phyloP scores from a whole-genome alignment of 169 alveolate genomes.

The Condylostoma magnum region DNA sequence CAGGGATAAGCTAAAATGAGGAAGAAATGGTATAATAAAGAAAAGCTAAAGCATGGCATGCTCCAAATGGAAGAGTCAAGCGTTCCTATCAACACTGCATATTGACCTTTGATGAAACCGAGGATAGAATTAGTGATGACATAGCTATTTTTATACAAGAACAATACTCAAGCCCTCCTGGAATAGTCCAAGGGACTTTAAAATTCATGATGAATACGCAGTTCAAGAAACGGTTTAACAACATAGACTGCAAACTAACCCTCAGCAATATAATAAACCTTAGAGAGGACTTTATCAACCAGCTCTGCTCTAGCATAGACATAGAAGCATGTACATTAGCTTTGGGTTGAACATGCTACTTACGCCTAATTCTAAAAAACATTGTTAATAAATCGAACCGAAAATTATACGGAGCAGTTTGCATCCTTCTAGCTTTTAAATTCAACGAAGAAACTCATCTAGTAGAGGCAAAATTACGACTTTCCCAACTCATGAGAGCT shows the following conservation, averaged over 20 bases:
- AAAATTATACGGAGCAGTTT: slow-evolving; percentile 18
- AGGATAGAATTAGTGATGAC: too few relatives aligned
- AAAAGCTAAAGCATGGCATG: too few relatives aligned
- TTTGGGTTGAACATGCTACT: slow-evolving; percentile 2
- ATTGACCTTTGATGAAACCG: too few relatives aligned
- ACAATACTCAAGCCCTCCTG: too few relatives aligned
- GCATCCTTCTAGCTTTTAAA: slow-evolving; percentile 20
- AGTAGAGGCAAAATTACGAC: background rate
- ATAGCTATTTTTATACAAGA: too few relatives aligned
- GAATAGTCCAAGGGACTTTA: too few relatives aligned
- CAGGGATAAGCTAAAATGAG: too few relatives aligned
- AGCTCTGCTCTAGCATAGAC: slow-evolving; percentile 5
- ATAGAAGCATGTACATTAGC: slow-evolving; percentile 24
- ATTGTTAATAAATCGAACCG: slow-evolving; percentile 11
- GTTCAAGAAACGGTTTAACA: background rate
- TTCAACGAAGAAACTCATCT: slow-evolving; percentile 22
- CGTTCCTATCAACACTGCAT: too few relatives aligned
- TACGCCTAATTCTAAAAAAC: background rate
- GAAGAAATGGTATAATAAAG: too few relatives aligned
- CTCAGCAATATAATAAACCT: slow-evolving; percentile 23
- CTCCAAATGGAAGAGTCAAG: too few relatives aligned
- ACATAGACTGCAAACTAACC: slow-evolving; percentile 14
- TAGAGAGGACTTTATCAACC: slow-evolving; percentile 12
- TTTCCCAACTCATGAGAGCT: background rate
- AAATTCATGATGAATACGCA: background rate